These are phyloP conservation scores for Thelonectria blattea DNA, from an alignment of 2,329 filamentous ascomycete species.

Conservation along the genomic window DNA sequence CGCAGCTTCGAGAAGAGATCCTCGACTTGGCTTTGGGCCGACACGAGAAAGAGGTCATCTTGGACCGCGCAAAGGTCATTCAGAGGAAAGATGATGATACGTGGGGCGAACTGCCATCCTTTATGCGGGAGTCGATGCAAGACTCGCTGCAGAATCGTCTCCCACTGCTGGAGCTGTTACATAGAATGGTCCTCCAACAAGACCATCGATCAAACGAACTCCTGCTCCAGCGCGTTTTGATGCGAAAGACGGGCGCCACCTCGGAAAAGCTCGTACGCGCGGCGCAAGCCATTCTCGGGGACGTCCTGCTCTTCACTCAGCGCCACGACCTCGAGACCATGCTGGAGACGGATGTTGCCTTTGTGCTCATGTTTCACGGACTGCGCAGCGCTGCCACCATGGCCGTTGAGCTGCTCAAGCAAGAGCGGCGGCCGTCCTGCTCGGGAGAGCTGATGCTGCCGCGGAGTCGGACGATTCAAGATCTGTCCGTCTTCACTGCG, in stretches of 20 bases:
- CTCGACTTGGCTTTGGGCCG: constrained; percentile 1
- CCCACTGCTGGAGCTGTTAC: constrained; percentile 1
- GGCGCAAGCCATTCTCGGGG: not conserved
- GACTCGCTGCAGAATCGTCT: not conserved
- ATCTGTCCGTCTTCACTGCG: constrained; percentile 9
- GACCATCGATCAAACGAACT: constrained; percentile 4
- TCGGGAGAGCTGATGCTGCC: not conserved
- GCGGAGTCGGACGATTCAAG: constrained; percentile 10
- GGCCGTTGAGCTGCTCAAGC: constrained; percentile 8
- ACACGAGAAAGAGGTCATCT: not conserved
- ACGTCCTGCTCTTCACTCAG: not conserved
- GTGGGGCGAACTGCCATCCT: not conserved
- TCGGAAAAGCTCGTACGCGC: not conserved
- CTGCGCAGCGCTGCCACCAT: constrained; percentile 3
- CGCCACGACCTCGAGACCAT: constrained; percentile 6
- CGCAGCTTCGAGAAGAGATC: constrained; percentile 7
- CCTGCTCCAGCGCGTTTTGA: constrained; percentile 5
- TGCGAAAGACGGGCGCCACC: constrained; percentile 1
- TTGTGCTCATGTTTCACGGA: constrained; percentile 7
- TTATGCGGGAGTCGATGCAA: not conserved
- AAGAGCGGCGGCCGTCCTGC: not conserved
- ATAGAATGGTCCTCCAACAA: constrained; percentile 6
- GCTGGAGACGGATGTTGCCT: constrained; percentile 9
- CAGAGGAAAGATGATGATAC: not conserved
- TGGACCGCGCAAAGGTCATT: not conserved